Conservation (phyloP, 2,329 filamentous ascomycete species). For the Fusarium decemcellulare region DNA sequence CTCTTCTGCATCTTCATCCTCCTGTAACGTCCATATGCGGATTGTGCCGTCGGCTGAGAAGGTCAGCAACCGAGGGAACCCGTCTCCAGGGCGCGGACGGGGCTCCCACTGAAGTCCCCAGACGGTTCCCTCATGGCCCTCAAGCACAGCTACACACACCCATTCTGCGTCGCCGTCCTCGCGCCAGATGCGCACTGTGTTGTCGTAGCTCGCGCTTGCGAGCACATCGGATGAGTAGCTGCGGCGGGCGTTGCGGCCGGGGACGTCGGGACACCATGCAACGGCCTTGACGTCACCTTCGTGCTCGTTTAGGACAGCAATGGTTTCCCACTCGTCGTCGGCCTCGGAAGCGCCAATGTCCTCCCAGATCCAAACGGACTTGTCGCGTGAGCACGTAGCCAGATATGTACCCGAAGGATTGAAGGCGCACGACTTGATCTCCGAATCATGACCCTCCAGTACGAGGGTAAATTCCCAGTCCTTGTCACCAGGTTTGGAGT, state of each 20-base stretch:
- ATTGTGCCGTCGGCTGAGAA: slow-evolving; percentile 88
- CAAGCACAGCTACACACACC: slow-evolving; percentile 87
- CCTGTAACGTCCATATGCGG: slow-evolving; percentile 80
- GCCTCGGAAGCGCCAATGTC: slow-evolving; percentile 81
- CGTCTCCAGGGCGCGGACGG: slow-evolving; percentile 53
- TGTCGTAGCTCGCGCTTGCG: slow-evolving; percentile 94
- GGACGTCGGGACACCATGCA: slow-evolving; percentile 85
- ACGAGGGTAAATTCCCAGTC: slow-evolving; percentile 96
- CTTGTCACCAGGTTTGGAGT: slow-evolving; percentile 73
- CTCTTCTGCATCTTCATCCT: slow-evolving; percentile 59
- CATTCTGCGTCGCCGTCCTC: slow-evolving; percentile 93
- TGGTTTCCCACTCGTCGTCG: slow-evolving; percentile 96
- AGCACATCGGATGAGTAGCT: slow-evolving; percentile 78
- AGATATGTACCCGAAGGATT: slow-evolving; percentile 82
- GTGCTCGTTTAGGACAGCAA: slow-evolving; percentile 95
- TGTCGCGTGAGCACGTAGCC: slow-evolving; percentile 92
- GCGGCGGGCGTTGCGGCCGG: slow-evolving; percentile 60
- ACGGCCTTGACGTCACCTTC: slow-evolving; percentile 96
- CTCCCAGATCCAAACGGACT: slow-evolving; percentile 99
- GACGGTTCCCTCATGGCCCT: slow-evolving; percentile 87
- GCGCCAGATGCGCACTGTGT: slow-evolving; percentile 89
- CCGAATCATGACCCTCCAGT: slow-evolving; percentile 94
- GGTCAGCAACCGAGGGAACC: slow-evolving; percentile 78
- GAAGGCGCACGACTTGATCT: slow-evolving; percentile 87
- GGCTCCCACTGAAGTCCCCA: slow-evolving; percentile 87